phyloP scores from a whole-genome alignment of 306 rosid species.

The Cucurbita argyrosperma region DNA sequence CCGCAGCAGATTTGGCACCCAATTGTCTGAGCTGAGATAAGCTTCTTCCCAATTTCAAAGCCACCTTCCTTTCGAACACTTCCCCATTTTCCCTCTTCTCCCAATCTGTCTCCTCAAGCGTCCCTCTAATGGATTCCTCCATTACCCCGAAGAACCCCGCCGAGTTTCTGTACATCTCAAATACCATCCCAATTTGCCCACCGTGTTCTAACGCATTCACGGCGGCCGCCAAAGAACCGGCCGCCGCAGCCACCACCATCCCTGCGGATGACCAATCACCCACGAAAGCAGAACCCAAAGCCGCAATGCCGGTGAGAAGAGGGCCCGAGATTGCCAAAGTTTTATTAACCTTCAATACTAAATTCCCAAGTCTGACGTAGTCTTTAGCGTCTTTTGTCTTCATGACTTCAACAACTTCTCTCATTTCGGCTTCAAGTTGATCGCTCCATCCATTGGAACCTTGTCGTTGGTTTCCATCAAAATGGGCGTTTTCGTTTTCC shows the following conservation, averaged over 20 bases:
- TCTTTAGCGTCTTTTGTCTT: constrained; percentile 48
- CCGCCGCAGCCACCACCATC: constrained; percentile 28
- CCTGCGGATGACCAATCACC: constrained; percentile 21
- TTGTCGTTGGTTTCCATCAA: not conserved
- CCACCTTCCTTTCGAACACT: constrained; percentile 44
- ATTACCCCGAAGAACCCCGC: constrained; percentile 37
- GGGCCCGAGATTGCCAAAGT: constrained; percentile 51
- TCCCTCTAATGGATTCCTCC: constrained; percentile 28
- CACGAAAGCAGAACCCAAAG: constrained; percentile 29
- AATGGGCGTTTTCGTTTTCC: not conserved
- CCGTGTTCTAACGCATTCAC: constrained; percentile 49
- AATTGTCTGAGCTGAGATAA: constrained; percentile 34
- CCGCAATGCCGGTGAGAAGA: constrained; percentile 54
- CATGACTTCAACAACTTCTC: constrained; percentile 33
- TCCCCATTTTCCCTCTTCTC: constrained; percentile 56
- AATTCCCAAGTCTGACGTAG: constrained; percentile 49
- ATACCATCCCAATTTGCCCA: constrained; percentile 61
- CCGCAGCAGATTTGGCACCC: constrained; percentile 31
- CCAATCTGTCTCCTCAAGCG: constrained; percentile 29
- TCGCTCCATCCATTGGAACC: constrained; percentile 44
- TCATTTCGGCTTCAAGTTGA: constrained; percentile 38
- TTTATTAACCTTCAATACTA: constrained; percentile 45
- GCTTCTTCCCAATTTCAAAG: constrained; percentile 55
- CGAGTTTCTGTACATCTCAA: constrained; percentile 49
- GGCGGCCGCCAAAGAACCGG: constrained; percentile 38